A percentile compares a stretch with the other conserved stretches of the same genome.
Conservation (phyloP, 2,329 filamentous ascomycete genomes). For the Colletotrichum navitas region DNA sequence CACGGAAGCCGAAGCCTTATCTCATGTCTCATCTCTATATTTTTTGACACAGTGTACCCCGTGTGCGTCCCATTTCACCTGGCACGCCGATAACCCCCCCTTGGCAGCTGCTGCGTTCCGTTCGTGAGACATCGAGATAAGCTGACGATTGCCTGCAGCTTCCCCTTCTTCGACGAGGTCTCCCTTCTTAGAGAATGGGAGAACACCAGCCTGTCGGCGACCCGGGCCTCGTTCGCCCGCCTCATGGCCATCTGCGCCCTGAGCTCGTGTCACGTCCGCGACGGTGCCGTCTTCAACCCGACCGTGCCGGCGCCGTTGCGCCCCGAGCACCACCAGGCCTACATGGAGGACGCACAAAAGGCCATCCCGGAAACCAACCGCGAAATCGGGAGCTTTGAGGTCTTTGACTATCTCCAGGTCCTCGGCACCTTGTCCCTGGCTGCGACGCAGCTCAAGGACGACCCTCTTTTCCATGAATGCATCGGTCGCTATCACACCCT, state of each 20-base stretch:
- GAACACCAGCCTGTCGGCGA: slow-evolving; percentile 48
- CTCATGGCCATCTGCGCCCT: slow-evolving; percentile 66
- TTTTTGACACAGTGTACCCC: slow-evolving; percentile 43
- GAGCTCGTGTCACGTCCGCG: slow-evolving; percentile 61
- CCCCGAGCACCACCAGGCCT: slow-evolving; percentile 33
- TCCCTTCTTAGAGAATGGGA: slow-evolving; percentile 59
- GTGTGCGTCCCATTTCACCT: slow-evolving; percentile 29
- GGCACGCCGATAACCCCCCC: background rate
- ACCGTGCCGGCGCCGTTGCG: slow-evolving; percentile 44
- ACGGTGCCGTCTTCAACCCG: slow-evolving; percentile 62
- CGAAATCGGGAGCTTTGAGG: slow-evolving; percentile 28
- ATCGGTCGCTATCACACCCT: slow-evolving; percentile 64
- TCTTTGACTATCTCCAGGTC: slow-evolving; percentile 44
- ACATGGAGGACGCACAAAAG: slow-evolving; percentile 39
- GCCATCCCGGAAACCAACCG: slow-evolving; percentile 39
- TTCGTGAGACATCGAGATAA: background rate
- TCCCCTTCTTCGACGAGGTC: slow-evolving; percentile 63
- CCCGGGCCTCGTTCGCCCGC: slow-evolving; percentile 57
- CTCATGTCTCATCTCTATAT: slow-evolving; percentile 37
- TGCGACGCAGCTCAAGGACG: slow-evolving; percentile 64
- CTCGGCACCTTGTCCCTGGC: slow-evolving; percentile 63
- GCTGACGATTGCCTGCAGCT: slow-evolving; percentile 44
- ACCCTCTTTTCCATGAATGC: slow-evolving; percentile 62
- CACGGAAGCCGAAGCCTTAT: slow-evolving; percentile 38
- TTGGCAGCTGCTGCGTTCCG: background rate